A percentile compares a stretch with the other conserved stretches of the same genome.
phyloP scores from a whole-genome alignment of 345 rosid species.

The Bruguiera sexangula region DNA sequence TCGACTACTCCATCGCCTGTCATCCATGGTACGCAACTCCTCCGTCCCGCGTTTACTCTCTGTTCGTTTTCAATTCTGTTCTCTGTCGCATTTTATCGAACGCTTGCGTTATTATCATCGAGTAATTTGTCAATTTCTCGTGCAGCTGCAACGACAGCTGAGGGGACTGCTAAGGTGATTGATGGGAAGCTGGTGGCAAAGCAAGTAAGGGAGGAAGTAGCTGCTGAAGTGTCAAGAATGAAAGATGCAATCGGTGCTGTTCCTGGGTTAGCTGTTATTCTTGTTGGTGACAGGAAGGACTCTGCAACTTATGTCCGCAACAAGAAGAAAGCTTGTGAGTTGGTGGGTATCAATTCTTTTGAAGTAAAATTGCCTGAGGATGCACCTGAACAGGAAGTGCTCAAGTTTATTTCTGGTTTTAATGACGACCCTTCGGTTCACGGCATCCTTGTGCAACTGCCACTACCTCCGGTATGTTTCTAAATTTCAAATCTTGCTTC shows the following conservation, averaged over 20 bases:
- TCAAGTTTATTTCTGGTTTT: slow-evolving; percentile 50
- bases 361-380: slow-evolving; percentile 60
- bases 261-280: slow-evolving; percentile 82
- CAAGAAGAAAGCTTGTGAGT: slow-evolving; percentile 84
- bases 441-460: slow-evolving; percentile 90
- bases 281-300: slow-evolving; percentile 78
- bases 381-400: slow-evolving; percentile 61
- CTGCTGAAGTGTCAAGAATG: slow-evolving; percentile 63
- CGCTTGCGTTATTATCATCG: neutral
- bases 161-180: slow-evolving; percentile 53
- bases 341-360: slow-evolving; percentile 71
- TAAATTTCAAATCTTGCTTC: slow-evolving; percentile 1
- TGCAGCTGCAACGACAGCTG: slow-evolving; percentile 35
- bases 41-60: neutral
- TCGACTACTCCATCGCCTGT: neutral
- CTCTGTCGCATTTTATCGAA: slow-evolving; percentile 6
- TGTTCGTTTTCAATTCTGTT: neutral
- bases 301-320: slow-evolving; percentile 80
- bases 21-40: neutral
- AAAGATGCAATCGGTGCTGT: slow-evolving; percentile 64
- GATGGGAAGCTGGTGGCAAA: slow-evolving; percentile 76
- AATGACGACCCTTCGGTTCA: slow-evolving; percentile 71
- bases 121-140: neutral
- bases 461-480: slow-evolving; percentile 67
- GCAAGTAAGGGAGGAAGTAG: slow-evolving; percentile 64